Conservation (phyloP, 306 rosid genomes). For the Clitoria ternatea region DNA sequence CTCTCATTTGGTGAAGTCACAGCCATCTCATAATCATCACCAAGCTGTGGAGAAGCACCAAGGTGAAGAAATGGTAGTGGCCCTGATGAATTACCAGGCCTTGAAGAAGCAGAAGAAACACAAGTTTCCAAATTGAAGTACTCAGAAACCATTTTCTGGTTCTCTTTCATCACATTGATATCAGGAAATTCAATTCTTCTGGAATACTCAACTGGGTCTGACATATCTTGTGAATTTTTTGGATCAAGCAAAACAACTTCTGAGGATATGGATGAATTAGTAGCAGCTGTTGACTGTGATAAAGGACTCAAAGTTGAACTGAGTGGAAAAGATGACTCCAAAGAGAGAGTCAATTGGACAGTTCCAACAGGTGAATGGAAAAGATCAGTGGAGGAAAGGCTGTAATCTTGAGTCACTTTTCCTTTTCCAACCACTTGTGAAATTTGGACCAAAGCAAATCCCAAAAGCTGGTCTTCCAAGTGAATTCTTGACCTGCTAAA, state of each 20-base stretch:
- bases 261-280: constrained; percentile 72
- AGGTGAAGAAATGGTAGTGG: constrained; percentile 77
- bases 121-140: constrained; percentile 52
- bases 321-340: constrained; percentile 40
- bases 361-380: constrained; percentile 97
- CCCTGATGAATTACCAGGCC: constrained; percentile 34
- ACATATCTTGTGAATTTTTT: constrained; percentile 45
- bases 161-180: constrained; percentile 51
- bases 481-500: constrained; percentile 72
- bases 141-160: constrained; percentile 78
- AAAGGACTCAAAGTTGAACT: constrained; percentile 30
- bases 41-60: constrained; percentile 47
- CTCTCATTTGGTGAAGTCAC: constrained; percentile 55
- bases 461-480: constrained; percentile 89
- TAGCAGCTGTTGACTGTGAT: constrained; percentile 38
- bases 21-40: constrained; percentile 63
- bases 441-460: constrained; percentile 79
- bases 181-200: constrained; percentile 93
- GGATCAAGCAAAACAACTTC: constrained; percentile 77
- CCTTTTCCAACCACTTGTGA: constrained; percentile 63
- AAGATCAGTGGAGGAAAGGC: constrained; percentile 93
- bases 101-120: constrained; percentile 30
- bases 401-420: constrained; percentile 58
- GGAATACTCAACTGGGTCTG: constrained; percentile 66
- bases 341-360: constrained; percentile 56